Conservation (phyloP, 768 basidiomycete species). For the Lactarius hatsudake region DNA sequence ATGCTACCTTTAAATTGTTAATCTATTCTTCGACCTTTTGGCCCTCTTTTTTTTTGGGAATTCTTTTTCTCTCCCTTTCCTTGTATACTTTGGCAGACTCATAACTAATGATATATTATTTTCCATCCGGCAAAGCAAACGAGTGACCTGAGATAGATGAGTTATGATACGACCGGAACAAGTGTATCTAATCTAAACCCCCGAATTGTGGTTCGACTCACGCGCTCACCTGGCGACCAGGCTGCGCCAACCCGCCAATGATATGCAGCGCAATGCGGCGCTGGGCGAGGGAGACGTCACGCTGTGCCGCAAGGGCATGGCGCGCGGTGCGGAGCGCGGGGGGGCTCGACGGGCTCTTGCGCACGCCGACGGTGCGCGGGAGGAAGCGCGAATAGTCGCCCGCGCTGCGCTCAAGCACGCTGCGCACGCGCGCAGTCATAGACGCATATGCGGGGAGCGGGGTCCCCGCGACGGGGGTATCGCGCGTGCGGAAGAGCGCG, state of each 20-base stretch:
- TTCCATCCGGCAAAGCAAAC: not conserved
- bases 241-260: constrained; percentile 30
- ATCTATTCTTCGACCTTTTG: not conserved
- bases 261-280: constrained; percentile 43
- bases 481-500: constrained; percentile 20
- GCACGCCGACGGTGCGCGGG: constrained; percentile 30
- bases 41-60: not conserved
- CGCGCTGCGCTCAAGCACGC: constrained; percentile 38
- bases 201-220: not conserved
- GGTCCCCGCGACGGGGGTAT: not conserved
- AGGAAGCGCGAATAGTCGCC: constrained; percentile 54
- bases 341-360: constrained; percentile 33
- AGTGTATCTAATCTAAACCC: constrained; percentile 2
- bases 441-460: constrained; percentile 1
- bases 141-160: not conserved
- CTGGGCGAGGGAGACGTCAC: constrained; percentile 40
- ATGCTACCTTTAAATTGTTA: not conserved
- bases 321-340: constrained; percentile 45
- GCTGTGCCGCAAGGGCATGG: constrained; percentile 43
- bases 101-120: constrained; percentile 15
- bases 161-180: not conserved
- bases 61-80: not conserved
- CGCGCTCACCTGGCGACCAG: constrained; percentile 2
- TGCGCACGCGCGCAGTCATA: constrained; percentile 30
- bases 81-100: not conserved